phyloP scores from a whole-genome alignment of 1,284 basidiomycete species.

The Porogramme epimiltina region DNA sequence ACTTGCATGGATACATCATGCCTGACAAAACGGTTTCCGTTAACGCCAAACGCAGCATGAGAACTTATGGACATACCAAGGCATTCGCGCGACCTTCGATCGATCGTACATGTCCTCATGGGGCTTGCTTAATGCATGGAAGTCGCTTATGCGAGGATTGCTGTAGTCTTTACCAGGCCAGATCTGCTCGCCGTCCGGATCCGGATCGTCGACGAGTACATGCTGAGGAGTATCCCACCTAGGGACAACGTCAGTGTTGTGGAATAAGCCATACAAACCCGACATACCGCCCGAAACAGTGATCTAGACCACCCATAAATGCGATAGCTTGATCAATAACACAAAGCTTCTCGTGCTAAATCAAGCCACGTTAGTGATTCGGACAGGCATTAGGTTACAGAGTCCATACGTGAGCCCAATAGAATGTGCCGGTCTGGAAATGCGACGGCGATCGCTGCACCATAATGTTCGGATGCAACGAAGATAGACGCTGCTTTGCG shows the following conservation, averaged over 20 bases:
- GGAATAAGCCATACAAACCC: background rate
- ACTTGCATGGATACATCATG: slow-evolving; percentile 97
- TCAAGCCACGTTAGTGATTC: background rate
- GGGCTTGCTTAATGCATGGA: slow-evolving; percentile 87
- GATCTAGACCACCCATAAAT: slow-evolving; percentile 97
- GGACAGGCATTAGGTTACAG: background rate
- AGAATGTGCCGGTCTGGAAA: slow-evolving; percentile 96
- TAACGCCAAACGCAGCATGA: too few species aligned
- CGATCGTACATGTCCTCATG: slow-evolving; percentile 95
- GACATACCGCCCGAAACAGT: slow-evolving; percentile 82
- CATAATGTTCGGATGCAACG: slow-evolving; percentile 92
- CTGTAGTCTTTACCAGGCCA: slow-evolving; percentile 97
- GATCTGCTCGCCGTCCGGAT: slow-evolving; percentile 63
- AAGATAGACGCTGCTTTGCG: slow-evolving; percentile 86
- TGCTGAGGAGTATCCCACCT: slow-evolving; percentile 98
- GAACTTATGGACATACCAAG: slow-evolving; percentile 65
- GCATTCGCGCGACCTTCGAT: slow-evolving; percentile 89
- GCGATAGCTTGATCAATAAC: slow-evolving; percentile 97
- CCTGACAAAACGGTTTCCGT: slow-evolving; percentile 45
- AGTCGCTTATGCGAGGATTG: slow-evolving; percentile 90
- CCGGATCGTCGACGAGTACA: slow-evolving; percentile 84
- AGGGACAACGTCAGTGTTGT: background rate
- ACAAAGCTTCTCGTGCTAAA: slow-evolving; percentile 95
- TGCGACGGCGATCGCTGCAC: slow-evolving; percentile 97
- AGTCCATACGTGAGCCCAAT: slow-evolving; percentile 88